Evolutionary conservation across 352 stramenopile genomes (phyloP), one percentile per base, ranked within the genome.

Genomic region (Phytophthora gonapodyides): DNA sequence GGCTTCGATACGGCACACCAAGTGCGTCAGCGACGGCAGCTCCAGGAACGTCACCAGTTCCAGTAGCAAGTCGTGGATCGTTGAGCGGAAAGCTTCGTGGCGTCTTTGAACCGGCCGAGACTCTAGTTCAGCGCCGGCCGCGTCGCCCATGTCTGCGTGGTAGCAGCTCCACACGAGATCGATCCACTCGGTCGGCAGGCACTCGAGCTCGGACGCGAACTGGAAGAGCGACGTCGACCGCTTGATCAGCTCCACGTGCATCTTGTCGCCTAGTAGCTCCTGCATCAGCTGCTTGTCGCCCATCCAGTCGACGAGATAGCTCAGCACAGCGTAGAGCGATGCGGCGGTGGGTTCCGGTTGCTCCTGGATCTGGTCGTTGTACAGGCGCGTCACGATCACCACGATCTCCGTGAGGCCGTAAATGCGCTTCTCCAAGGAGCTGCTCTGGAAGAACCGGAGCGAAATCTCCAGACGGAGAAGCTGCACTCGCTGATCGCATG

Each of bases 201-300:
- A 59, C 35, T 77, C 71, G 12, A 82, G 36, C 30, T 74, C 65
- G 5, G 66, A 71, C 6, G 62, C 67, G 42, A 91, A 90, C 21
- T 82, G 79, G 19, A 91, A 83, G n/a, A 93, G 42, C 1, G 84
- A 75, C 1, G 71, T 67, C 0, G 68, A 76, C 6, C 84, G 66
- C 43, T 91, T 91, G 45, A 93, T 65, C 6, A 93, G 60, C 43
- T 93, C 82, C 0, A 80, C 69, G 48, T 93, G 84, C 33, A 88
- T 82, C 19, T 76, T 86, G 13, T 83, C 73, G 2, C 82, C 82
- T 6, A 93, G 80, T 0, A 93, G 52, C 31, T 84, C 60, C 7
- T 77, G 69, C 24, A 89, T 49, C 12, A 93, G 10, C 15, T 61
- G 44, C 24, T 76, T 76, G 6, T 80, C 61, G 10, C 75, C 56